These are phyloP conservation scores for Xylaria cubensis DNA, from an alignment of 495 filamentous ascomycete species.

Conservation along the genomic window DNA sequence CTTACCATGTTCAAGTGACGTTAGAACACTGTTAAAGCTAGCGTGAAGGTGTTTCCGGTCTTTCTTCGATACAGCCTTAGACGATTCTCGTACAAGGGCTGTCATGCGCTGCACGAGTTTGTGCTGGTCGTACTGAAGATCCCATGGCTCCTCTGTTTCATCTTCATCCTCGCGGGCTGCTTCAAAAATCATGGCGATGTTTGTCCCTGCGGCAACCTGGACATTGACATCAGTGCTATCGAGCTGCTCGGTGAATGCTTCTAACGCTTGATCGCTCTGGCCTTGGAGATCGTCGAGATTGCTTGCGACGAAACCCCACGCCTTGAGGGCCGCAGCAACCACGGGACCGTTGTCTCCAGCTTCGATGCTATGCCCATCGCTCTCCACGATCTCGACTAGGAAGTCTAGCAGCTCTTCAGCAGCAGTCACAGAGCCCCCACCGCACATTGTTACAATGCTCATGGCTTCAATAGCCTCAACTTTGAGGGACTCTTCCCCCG, in stretches of 20 bases:
- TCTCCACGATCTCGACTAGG: slow-evolving; percentile 83
- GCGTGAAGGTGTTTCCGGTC: slow-evolving; percentile 78
- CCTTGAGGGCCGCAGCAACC: slow-evolving; percentile 84
- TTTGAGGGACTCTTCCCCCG: slow-evolving; percentile 67
- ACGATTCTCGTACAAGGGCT: slow-evolving; percentile 63
- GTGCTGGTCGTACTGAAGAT: slow-evolving; percentile 57
- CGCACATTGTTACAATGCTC: slow-evolving; percentile 74
- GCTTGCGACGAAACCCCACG: slow-evolving; percentile 88
- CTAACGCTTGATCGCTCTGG: slow-evolving; percentile 75
- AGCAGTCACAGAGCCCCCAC: slow-evolving; percentile 74
- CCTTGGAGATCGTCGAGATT: slow-evolving; percentile 80
- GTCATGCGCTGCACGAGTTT: slow-evolving; percentile 63
- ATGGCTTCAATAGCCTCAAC: slow-evolving; percentile 78
- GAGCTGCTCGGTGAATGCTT: slow-evolving; percentile 90
- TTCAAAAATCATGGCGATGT: slow-evolving; percentile 90
- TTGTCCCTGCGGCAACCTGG: slow-evolving; percentile 85
- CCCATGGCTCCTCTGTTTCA: slow-evolving; percentile 60
- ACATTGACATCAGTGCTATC: slow-evolving; percentile 76
- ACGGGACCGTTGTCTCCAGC: slow-evolving; percentile 76
- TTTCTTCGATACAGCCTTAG: slow-evolving; percentile 76
- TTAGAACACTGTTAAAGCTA: slow-evolving; percentile 82
- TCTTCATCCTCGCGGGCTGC: slow-evolving; percentile 73
- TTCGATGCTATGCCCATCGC: slow-evolving; percentile 77
- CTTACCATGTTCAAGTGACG: slow-evolving; percentile 74
- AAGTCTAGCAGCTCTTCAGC: slow-evolving; percentile 82